Conservation (phyloP, 257 asterid genomes). For the Scutellaria barbata region DNA sequence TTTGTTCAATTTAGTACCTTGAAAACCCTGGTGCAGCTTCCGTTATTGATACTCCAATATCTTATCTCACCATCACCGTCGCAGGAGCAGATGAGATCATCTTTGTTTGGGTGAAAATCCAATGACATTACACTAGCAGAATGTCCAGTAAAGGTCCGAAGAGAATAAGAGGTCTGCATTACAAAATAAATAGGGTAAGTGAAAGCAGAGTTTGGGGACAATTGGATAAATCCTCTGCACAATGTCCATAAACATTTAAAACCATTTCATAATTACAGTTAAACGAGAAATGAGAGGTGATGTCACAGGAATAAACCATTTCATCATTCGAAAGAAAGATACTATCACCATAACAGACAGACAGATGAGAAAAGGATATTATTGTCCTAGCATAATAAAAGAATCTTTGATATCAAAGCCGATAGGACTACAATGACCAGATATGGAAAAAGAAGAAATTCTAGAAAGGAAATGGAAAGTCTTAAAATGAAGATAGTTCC, state of each 20-base stretch:
- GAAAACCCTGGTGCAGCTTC: constrained; percentile 72
- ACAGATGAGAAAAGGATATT: no score
- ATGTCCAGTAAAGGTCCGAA: constrained; percentile 89
- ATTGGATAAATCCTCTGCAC: no score
- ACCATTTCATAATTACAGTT: no score
- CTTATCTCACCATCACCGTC: constrained; percentile 95
- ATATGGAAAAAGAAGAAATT: not conserved
- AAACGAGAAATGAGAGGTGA: no score
- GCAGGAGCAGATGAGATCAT: constrained; percentile 91
- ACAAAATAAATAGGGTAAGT: constrained; percentile 1
- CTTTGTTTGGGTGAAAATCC: constrained; percentile 96
- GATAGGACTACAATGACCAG: not conserved
- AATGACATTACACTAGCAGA: constrained; percentile 86
- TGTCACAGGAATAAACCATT: no score
- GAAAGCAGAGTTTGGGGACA: not conserved
- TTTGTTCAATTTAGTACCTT: constrained; percentile 53
- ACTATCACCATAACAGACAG: no score
- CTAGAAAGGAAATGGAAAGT: not conserved
- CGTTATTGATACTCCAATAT: constrained; percentile 84
- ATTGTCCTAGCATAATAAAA: no score
- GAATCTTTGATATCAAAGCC: no score
- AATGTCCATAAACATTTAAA: no score
- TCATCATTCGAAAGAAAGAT: no score
- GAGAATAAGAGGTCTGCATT: constrained; percentile 79
- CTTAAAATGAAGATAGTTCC: constrained; percentile 9